Evolutionary conservation across 140 eudicot species (phyloP).

Genomic region (Erigeron philadelphicus): DNA sequence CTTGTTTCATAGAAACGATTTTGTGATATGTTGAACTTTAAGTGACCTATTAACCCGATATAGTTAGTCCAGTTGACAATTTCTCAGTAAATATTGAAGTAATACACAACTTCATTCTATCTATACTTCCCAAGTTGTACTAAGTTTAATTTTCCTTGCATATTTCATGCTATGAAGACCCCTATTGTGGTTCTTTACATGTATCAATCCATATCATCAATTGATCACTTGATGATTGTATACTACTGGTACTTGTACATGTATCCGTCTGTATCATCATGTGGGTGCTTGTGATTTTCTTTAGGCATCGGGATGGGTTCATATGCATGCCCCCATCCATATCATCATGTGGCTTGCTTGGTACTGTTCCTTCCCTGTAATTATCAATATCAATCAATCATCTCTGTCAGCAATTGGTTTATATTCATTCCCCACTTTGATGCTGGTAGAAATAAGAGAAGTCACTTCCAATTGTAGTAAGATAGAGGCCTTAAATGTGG

Average conservation of each 20-base stretch:
- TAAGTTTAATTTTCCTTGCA: neutral
- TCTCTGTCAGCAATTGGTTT: no score
- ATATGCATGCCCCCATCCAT: conserved; percentile 3
- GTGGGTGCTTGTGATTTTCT: conserved; percentile 7
- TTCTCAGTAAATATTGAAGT: neutral
- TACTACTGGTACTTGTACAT: neutral
- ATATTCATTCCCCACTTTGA: no score
- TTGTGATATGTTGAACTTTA: neutral
- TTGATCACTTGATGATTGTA: conserved; percentile 1
- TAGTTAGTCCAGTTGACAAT: neutral
- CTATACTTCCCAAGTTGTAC: neutral
- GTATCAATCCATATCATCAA: neutral
- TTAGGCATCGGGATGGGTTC: conserved; percentile 4
- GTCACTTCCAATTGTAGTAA: neutral
- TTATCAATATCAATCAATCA: neutral
- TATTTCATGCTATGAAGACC: neutral
- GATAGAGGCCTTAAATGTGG: neutral
- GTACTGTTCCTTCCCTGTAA: conserved; percentile 4
- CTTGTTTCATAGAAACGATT: neutral
- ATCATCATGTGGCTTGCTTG: conserved; percentile 22
- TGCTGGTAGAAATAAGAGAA: no score
- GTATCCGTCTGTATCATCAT: conserved; percentile 17
- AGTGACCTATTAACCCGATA: conserved; percentile 8
- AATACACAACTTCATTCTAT: neutral
- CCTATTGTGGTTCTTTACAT: neutral